phyloP scores from a whole-genome alignment of 306 rosid genomes.

The Medicago lupulina region DNA sequence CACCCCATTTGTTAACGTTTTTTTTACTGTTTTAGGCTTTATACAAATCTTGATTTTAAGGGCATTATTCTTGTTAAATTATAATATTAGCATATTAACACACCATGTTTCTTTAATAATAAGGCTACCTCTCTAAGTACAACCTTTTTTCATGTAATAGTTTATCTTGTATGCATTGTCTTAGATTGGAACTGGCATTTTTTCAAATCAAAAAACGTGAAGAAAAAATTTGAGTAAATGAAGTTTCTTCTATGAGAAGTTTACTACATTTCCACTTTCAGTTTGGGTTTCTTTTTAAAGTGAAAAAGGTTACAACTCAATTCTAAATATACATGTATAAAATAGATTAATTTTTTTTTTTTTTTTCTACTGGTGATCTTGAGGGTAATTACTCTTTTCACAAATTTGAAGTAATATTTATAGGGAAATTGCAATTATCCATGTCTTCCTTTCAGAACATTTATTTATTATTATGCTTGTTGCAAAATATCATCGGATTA shows the following conservation, averaged over 20 bases:
- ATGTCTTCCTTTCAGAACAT: conserved; percentile 26
- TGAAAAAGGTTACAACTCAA: not conserved
- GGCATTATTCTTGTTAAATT: no score
- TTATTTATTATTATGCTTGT: conserved; percentile 27
- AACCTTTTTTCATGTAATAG: no score
- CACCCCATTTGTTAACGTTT: no score
- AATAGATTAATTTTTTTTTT: not conserved
- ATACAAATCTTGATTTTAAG: no score
- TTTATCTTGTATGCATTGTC: no score
- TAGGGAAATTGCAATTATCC: conserved; percentile 30
- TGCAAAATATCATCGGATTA: conserved; percentile 17
- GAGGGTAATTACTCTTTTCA: conserved; percentile 3
- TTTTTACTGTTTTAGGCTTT: no score
- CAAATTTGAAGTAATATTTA: conserved; percentile 24
- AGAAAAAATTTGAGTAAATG: not conserved
- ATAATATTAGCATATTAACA: no score
- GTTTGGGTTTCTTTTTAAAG: conserved; percentile 9
- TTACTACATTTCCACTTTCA: not conserved
- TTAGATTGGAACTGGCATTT: no score
- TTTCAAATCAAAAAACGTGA: not conserved
- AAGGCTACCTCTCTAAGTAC: no score
- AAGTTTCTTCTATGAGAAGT: not conserved
- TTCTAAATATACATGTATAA: not conserved
- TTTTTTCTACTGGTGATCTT: not conserved
- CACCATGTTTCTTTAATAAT: no score